Evolutionary conservation across 139 green algal genomes (phyloP).

Genomic region (Monoraphidium neglectum): DNA sequence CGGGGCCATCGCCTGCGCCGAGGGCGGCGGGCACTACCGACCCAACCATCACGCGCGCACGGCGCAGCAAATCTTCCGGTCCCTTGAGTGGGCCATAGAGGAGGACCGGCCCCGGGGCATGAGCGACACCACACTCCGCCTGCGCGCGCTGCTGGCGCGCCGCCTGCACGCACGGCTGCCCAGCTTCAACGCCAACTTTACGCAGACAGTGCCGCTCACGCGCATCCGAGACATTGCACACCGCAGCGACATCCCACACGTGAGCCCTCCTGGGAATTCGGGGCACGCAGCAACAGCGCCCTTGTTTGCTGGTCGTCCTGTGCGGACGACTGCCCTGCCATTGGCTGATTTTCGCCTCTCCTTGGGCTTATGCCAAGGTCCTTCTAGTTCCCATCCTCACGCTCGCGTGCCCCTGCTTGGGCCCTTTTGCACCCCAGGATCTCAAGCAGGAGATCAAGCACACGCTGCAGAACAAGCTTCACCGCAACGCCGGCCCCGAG

Average conservation of each 20-base stretch:
- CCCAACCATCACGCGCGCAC: slow-evolving; percentile 93
- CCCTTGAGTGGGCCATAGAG: slow-evolving; percentile 77
- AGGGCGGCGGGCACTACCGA: slow-evolving; percentile 90
- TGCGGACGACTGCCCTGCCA: too few relatives aligned
- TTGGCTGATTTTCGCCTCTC: too few relatives aligned
- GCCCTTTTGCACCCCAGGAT: slow-evolving; percentile 44
- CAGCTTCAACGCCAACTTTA: slow-evolving; percentile 91
- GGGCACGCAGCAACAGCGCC: background rate
- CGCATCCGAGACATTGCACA: slow-evolving; percentile 98
- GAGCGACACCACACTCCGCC: background rate
- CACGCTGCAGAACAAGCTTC: slow-evolving; percentile 99
- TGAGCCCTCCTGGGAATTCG: background rate
- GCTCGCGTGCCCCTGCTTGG: too few relatives aligned
- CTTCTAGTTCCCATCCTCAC: too few relatives aligned
- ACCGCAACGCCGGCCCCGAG: slow-evolving; percentile 95
- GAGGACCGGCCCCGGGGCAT: slow-evolving; percentile 1
- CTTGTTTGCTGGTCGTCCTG: too few relatives aligned
- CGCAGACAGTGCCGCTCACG: slow-evolving; percentile 84
- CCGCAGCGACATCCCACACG: slow-evolving; percentile 45
- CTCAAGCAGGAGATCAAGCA: slow-evolving; percentile 99
- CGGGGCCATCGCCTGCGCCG: slow-evolving; percentile 88
- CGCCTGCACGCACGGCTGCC: slow-evolving; percentile 84
- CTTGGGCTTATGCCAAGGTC: too few relatives aligned
- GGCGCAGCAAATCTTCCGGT: slow-evolving; percentile 82
- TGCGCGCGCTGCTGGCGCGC: slow-evolving; percentile 56